Base-by-base conservation (phyloP, 805 yeast genomes). In the Cyberlindnera bimundalis region DNA sequence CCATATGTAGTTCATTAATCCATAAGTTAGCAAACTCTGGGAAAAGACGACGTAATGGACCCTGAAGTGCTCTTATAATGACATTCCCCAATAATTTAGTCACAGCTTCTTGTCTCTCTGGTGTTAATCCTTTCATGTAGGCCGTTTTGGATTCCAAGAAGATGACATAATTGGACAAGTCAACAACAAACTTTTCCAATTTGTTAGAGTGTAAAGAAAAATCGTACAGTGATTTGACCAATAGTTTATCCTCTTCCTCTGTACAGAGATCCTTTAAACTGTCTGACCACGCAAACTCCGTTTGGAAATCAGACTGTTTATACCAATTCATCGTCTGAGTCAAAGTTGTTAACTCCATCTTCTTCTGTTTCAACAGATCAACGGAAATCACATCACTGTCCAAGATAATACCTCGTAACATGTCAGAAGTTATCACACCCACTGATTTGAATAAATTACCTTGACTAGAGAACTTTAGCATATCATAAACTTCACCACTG, bases 401-500 rank as follows among this genome's bases (percentile, higher is more conserved):
- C 14, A 47, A 9, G n/a, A 47, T 17, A 3, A 21, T 18, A 19
- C 38, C 33, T 8, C 51, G 37, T 9, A 47, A 26, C 36, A 44
- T 42, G 24, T 47, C 51, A 3, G 45, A 42, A 12, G 45, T 42
- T 26, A 43, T 26, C 9, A 11, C 10, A 3, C 44, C 37, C 11
- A 30, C 26, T 1, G 5, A n/a, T 17, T 12, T 33, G 31, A 46
- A 41, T 27, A 21, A 19, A 5, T 29, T 10, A 8, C 23, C 21
- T n/a, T 20, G 11, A 6, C 10, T 13, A 10, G 21, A 24, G 40
- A 43, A 46, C 12, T 33, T 37, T 18, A 46, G 35, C 38, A 40
- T 32, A 3, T 34, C 37, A 18, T 28, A 37, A 5, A 46, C 19
- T n/a, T 33, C 38, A 5, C 47, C 47, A 29, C 26, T 33, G 33